Conservation (phyloP, 371 early-diverging fungal genomes). For the Amoeboaphelidium occidentale region DNA sequence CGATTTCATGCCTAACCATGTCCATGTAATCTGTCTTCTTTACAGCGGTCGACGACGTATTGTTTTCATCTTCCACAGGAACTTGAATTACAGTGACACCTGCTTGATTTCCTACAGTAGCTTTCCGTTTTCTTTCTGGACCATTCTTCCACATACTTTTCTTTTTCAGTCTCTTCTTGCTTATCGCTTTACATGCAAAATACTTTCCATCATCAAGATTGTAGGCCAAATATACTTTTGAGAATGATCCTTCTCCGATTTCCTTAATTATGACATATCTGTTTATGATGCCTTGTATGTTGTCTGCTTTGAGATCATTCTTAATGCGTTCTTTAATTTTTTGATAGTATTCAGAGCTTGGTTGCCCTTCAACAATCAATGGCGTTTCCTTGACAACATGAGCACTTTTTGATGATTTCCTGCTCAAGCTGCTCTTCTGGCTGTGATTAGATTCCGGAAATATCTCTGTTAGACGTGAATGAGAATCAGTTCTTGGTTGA, state of each 20-base stretch:
- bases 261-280: slow-evolving; percentile 21
- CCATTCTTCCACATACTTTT: slow-evolving; percentile 14
- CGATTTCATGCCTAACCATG: slow-evolving; percentile 19
- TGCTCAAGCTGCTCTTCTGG: no score
- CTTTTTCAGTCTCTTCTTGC: slow-evolving; percentile 17
- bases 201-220: slow-evolving; percentile 11
- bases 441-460: no score
- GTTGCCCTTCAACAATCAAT: no score
- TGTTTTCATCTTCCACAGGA: not conserved
- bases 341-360: no score
- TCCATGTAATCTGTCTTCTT: slow-evolving; percentile 9
- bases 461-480: no score
- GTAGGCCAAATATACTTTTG: slow-evolving; percentile 16
- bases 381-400: no score
- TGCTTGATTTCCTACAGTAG: not conserved
- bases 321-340: no score
- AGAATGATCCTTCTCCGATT: slow-evolving; percentile 23
- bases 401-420: no score
- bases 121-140: not conserved
- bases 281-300: slow-evolving; percentile 20
- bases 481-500: no score
- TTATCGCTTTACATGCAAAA: slow-evolving; percentile 26
- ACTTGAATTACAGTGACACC: not conserved
- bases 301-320: no score
- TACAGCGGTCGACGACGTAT: not conserved